Evolutionary conservation across 306 rosid genomes (phyloP), one percentile per base, ranked within the genome.

Genomic region (Vigna angularis): DNA sequence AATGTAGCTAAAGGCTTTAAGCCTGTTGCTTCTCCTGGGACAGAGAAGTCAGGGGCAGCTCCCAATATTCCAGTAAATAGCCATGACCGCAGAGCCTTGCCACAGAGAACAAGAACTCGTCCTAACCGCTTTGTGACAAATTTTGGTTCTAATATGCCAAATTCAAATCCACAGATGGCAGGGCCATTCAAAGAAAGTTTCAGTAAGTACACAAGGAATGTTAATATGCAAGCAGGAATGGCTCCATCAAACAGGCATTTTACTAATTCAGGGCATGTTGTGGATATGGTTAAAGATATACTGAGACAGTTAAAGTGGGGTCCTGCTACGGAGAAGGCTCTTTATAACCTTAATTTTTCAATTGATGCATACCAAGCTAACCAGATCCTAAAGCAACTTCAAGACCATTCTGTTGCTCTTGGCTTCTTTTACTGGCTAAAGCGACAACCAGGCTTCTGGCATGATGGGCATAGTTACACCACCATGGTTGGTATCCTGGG

Each of bases 401-500:
- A 90, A 55, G 93, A 94, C 82, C 83, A 85, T 85, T 86, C 89
- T 0, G 97, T 92, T 69, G 97, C 97, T 38, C 88, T 90, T 70
- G 87, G 85, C 17, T 92, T 94, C 83, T 94, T 94, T 71, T 61
- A 83, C 83, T 94, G 98, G 97, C 81, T 94, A 70, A 94, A 92
- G 86, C 87, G 52, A 48, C 88, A 84, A 73, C 81, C 90, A 1
- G 87, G 95, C 24, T 94, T 92, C 87, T 77, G 79, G 81, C 98
- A 94, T 73, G 98, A 94, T 75, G 97, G 89, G 26, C 93, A 94
- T 80, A 92, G 97, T 62, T 94, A 92, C 70, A 94, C 98, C 49
- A 94, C 97, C 65, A 94, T 91, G 97, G 94, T 94, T 77, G 98
- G 98, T 75, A 87, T 90, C 82, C 90, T 94, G 34, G 97, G 97